Evolutionary conservation across 352 stramenopile species (phyloP), one percentile per base, ranked within the genome.

Genomic region (Phytophthora sp.): DNA sequence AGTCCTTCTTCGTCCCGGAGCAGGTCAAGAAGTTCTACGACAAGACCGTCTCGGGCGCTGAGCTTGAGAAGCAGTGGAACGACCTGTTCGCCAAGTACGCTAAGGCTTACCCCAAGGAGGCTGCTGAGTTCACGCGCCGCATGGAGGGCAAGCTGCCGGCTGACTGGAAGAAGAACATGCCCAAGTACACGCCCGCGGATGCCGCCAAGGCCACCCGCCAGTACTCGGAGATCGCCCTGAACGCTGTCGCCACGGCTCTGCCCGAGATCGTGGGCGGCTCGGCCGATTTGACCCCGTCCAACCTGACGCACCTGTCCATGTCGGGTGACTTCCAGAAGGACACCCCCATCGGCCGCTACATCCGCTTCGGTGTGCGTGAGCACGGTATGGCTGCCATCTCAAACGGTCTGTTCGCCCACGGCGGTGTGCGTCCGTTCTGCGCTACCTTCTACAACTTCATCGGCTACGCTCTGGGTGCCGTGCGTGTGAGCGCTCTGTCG

Each of bases 381-480:
- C 98, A 99, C 77, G 97, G 77, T 43, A 99, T 99, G 98, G 92
- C 93, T 32, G 95, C 97, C 17, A 98, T 99, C 62, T 97, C 79
- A 59, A 99, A 99, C 77, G 98, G 98, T 69, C 85, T 99, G 50
- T 99, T 98, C 77, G 96, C 97, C 9, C 98, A 99, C 78, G 97
- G 97, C 53, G 96, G 92, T 42, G 79, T 98, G 42, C 92, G 92
- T 82, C 97, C 98, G 38, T 99, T 99, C 84, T 98, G 96, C 79
- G 97, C 97, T 41, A 99, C 98, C 32, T 99, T 99, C 82, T 96
- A 99, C 73, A 99, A 98, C 83, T 99, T 99, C 84, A 97, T 98
- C 65, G 97, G 97, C 52, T 99, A 99, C 74, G 96, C 93, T 17
- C 69, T 98, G 35, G 97, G 97, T 56, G 88, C 93, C 23, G 95